phyloP scores from a whole-genome alignment of 202 grass and related monocot genomes.

The Setaria viridis region DNA sequence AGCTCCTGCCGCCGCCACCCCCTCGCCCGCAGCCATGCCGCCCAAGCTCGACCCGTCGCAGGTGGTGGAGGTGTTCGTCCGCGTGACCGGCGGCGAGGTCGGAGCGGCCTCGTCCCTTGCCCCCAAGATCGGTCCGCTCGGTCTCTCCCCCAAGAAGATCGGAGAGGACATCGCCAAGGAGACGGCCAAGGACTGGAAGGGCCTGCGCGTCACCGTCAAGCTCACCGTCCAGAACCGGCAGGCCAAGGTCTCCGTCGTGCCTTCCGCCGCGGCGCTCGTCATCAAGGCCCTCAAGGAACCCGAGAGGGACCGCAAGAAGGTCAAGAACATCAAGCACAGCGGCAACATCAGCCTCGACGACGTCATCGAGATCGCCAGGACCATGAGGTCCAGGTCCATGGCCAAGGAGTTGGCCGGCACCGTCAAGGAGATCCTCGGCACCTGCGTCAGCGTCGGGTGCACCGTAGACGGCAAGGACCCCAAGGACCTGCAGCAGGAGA shows the following conservation, averaged over 20 bases:
- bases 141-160: constrained; percentile 96
- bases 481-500: constrained; percentile 85
- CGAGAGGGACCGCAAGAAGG: constrained; percentile 87
- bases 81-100: constrained; percentile 87
- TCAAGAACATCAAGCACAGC: constrained; percentile 87
- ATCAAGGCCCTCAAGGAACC: constrained; percentile 94
- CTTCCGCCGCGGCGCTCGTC: constrained; percentile 83
- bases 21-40: constrained; percentile 55
- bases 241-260: constrained; percentile 91
- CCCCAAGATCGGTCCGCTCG: constrained; percentile 87
- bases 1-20: constrained; percentile 30
- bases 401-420: constrained; percentile 80
- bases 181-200: constrained; percentile 96
- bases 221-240: constrained; percentile 95
- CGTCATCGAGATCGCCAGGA: constrained; percentile 75
- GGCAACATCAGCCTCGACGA: constrained; percentile 91
- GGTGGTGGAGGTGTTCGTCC: constrained; percentile 91
- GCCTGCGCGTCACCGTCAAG: constrained; percentile 92
- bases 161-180: constrained; percentile 97
- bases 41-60: constrained; percentile 89
- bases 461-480: constrained; percentile 90
- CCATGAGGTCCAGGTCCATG: constrained; percentile 75
- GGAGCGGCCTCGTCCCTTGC: constrained; percentile 82
- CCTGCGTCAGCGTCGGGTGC: constrained; percentile 84
- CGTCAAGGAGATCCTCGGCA: constrained; percentile 89